Conservation (phyloP, 495 filamentous ascomycete species). For the Entonaema liquescens region DNA sequence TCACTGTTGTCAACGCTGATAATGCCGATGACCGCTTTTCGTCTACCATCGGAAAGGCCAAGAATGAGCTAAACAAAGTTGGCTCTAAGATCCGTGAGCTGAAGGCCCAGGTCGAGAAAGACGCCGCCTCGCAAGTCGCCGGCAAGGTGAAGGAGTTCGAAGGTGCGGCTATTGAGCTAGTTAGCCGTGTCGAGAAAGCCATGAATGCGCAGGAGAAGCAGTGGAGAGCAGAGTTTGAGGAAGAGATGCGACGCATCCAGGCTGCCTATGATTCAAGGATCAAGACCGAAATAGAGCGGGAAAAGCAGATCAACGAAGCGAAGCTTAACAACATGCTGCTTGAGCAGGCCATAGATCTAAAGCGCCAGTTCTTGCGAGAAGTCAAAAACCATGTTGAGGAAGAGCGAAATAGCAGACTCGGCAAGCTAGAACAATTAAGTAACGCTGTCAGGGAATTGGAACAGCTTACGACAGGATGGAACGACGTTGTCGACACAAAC, state of each 20-base stretch:
- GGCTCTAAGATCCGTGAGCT: constrained; percentile 75
- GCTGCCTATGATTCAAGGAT: constrained; percentile 81
- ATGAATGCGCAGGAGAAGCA: constrained; percentile 77
- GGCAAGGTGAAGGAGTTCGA: constrained; percentile 66
- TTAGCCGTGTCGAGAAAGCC: constrained; percentile 76
- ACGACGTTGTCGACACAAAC: constrained; percentile 84
- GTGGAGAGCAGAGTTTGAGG: constrained; percentile 89
- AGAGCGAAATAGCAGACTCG: constrained; percentile 86
- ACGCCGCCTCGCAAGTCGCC: constrained; percentile 80
- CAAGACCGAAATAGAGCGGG: constrained; percentile 74
- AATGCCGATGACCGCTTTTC: constrained; percentile 75
- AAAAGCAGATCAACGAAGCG: constrained; percentile 78
- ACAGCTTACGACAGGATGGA: constrained; percentile 83
- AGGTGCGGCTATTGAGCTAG: constrained; percentile 70
- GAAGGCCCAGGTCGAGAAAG: constrained; percentile 69
- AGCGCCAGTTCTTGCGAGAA: constrained; percentile 79
- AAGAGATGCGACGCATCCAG: constrained; percentile 80
- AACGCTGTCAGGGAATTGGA: constrained; percentile 80
- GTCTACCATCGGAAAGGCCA: constrained; percentile 79
- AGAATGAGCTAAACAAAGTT: constrained; percentile 79
- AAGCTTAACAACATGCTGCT: constrained; percentile 83
- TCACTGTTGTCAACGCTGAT: constrained; percentile 88
- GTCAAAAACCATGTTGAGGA: constrained; percentile 84
- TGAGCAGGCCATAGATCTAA: constrained; percentile 88
- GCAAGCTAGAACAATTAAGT: constrained; percentile 83